Evolutionary conservation across 495 filamentous ascomycete species (phyloP), one percentile per base, ranked within the genome.

Genomic region (Opeltia flavorubescens): DNA sequence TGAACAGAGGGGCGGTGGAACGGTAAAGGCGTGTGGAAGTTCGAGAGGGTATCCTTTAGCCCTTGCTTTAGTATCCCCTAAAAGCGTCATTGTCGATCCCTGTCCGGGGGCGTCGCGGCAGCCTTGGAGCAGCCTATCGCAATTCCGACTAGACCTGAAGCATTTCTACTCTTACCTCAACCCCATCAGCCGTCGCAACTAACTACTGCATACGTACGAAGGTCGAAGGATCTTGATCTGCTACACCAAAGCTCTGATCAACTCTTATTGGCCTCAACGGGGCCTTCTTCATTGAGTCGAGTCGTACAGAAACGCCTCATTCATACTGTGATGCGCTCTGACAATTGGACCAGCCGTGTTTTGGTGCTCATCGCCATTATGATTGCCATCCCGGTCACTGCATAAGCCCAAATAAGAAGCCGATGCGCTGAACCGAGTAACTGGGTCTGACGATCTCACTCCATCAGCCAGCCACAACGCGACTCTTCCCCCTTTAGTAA

Each of bases 11-110:
- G 38, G 18, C 13, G 5, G 17, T 6, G 38, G 38, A 21, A 21
- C 38, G 18, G 21, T 12, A 21, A 41, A 41, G 29, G 29, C 13
- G 29, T 13, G 29, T 31, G 29, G 13, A 31, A 13, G 13, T 6
- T 6, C 13, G 13, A 31, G 29, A 31, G 13, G 29, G 29, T 6
- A 6, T 31, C 29, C 29, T 31, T 31, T 6, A 6, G 13, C 29
- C 29, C 29, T 31, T 31, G 29, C 13, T 13, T 31, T 31, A 13
- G 29, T 25, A 21, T 9, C 23, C 9, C 13, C 38, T 21, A 1
- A 18, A 40, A 40, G 36, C 36, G 36, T 40, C 36, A 40, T 40
- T 25, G 38, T 41, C 38, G 38, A 41, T 41, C 38, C 3, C 38
- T 24, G 38, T 18, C 29, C 13, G 29, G 29, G 13, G 6, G 29